Evolutionary conservation across 805 yeast species (phyloP), one percentile per base, ranked within the genome.

Genomic region (Schwanniomyces vanrijiae): DNA sequence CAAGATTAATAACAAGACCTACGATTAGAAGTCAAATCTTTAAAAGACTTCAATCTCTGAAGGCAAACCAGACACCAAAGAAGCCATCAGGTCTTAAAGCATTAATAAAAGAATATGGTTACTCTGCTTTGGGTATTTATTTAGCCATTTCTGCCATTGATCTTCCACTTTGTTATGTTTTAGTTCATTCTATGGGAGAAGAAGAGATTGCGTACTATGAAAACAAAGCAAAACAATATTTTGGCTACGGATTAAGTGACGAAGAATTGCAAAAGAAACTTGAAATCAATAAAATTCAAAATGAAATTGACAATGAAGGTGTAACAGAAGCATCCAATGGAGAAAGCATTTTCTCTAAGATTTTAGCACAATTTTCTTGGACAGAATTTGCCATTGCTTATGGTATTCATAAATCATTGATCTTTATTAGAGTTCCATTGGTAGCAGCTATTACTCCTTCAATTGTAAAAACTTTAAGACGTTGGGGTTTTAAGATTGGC

Each of bases 391-490:
- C 88, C 10, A 78, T 94, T 44, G 98, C 98, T 0, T 94, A 94
- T 63, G 96, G 96, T 2, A 71, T 94, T 40, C 98, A 94, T 72
- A 94, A 94, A 69, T 81, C 91, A 4, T 75, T 94, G 52, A 79
- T 92, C 20, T 81, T 92, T 50, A 78, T 94, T 37, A 78, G 99
- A 52, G 71, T 94, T 4, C 99, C 99, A 11, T 65, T 90, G 25
- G 86, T 97, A 0, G 97, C 97, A 0, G 96, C 96, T 2, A 78
- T 91, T 10, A 90, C 97, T 0, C 99, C 99, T 5, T 61, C 81
- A 1, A 76, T 90, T 2, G 96, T 90, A 4, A 72, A 66, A 44
- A 61, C 71, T 40, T 75, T 92, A 51, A 80, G 87, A 48, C 68
- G 77, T 19, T 82, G 89, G 87, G 97, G 96, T 1, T 90, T 88